phyloP scores from a whole-genome alignment of 805 yeast species.

The Saccharomycopsis oosterbeekiorum region DNA sequence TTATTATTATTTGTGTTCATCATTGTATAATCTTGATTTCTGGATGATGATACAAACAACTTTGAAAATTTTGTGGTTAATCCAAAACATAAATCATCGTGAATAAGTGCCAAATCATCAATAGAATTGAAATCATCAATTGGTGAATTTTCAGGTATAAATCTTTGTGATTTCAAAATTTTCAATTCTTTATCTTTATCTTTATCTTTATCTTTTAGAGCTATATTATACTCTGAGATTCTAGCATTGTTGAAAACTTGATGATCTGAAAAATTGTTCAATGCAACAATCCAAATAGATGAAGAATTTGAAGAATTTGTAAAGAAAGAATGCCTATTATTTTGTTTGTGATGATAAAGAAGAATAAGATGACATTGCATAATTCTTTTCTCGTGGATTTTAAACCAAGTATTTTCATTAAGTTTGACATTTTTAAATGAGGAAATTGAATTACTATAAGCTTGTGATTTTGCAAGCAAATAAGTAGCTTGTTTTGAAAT shows the following conservation, averaged over 20 bases:
- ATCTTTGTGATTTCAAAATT: constrained; percentile 4
- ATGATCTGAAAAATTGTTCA: constrained; percentile 37
- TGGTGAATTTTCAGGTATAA: background rate
- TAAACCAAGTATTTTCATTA: constrained; percentile 18
- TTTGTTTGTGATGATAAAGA: background rate
- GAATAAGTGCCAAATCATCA: constrained; percentile 16
- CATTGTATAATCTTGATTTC: background rate
- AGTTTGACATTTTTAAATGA: constrained; percentile 19
- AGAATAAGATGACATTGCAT: constrained; percentile 33
- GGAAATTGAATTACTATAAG: constrained; percentile 26
- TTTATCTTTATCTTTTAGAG: constrained; percentile 17
- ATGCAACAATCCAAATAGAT: constrained; percentile 29
- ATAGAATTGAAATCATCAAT: constrained; percentile 16
- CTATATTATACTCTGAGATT: background rate
- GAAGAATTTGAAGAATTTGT: constrained; percentile 20
- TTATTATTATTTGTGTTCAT: background rate
- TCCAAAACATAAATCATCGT: constrained; percentile 42
- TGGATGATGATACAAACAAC: constrained; percentile 27
- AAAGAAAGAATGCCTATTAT: background rate
- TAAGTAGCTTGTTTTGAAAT: constrained; percentile 37
- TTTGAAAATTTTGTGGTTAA: constrained; percentile 39
- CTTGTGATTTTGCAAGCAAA: constrained; percentile 34
- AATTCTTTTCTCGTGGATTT: constrained; percentile 33
- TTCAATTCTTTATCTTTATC: constrained; percentile 17
- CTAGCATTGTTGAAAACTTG: constrained; percentile 20